Conservation (phyloP, 2,329 filamentous ascomycete species). For the Paraphaeosphaeria minitans region DNA sequence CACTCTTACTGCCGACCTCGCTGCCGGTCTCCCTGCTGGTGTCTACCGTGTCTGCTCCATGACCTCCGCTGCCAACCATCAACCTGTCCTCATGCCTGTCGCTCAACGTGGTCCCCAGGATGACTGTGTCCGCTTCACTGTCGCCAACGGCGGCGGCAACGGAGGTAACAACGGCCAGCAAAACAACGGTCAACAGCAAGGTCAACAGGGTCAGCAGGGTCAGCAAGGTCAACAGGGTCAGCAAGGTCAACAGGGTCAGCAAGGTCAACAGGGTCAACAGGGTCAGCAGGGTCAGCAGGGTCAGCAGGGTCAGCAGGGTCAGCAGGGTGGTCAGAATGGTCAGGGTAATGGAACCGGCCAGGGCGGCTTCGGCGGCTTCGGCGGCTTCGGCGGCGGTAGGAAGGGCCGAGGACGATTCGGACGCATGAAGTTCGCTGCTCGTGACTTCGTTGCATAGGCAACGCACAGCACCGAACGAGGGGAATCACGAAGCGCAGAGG, state of each 20-base stretch:
- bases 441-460: slow-evolving; percentile 40
- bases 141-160: slow-evolving; percentile 27
- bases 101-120: slow-evolving; percentile 61
- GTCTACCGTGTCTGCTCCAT: slow-evolving; percentile 60
- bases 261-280: not conserved
- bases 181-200: slow-evolving; percentile 13
- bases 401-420: slow-evolving; percentile 28
- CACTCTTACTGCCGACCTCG: slow-evolving; percentile 52
- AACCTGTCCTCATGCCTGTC: slow-evolving; percentile 63
- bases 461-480: slow-evolving; percentile 9
- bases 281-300: slow-evolving; percentile 11
- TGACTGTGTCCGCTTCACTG: slow-evolving; percentile 58
- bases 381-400: slow-evolving; percentile 14
- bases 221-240: slow-evolving; percentile 16
- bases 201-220: slow-evolving; percentile 8
- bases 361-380: slow-evolving; percentile 14
- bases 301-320: slow-evolving; percentile 6
- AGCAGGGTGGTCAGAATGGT: no score
- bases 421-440: slow-evolving; percentile 37
- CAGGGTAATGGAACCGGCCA: no score
- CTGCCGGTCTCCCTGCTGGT: slow-evolving; percentile 55
- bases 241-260: slow-evolving; percentile 6
- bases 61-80: slow-evolving; percentile 58
- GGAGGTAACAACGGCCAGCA: slow-evolving; percentile 17
- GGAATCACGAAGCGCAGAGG: slow-evolving; percentile 5